Conservation (phyloP, 179 eudicot species). For the Amaranthus tricolor region DNA sequence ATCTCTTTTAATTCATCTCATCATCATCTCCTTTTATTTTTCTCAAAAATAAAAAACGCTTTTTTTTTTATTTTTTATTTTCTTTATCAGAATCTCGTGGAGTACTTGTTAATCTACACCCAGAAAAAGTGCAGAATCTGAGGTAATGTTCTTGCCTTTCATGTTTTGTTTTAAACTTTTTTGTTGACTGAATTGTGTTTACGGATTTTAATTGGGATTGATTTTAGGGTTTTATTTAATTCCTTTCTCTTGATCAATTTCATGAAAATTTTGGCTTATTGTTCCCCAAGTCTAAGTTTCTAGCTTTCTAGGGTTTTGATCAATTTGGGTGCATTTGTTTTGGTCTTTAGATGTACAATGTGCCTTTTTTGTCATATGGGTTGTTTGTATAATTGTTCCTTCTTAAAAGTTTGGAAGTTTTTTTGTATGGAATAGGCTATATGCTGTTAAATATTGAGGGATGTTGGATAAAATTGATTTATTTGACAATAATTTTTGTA, state of each 20-base stretch:
- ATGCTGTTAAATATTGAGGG: not conserved
- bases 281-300: constrained; percentile 1
- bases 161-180: not conserved
- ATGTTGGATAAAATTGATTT: not conserved
- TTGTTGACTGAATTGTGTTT: not conserved
- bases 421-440: not conserved
- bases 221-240: constrained; percentile 15
- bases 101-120: too few relatives aligned
- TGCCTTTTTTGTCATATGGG: constrained; percentile 10
- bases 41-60: too few relatives aligned
- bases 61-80: too few relatives aligned
- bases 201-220: not conserved
- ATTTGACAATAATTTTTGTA: not conserved
- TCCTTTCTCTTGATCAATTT: constrained; percentile 2
- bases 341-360: constrained; percentile 2
- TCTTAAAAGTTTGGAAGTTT: not conserved
- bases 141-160: constrained; percentile 12
- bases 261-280: not conserved
- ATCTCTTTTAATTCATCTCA: too few relatives aligned
- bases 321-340: not conserved
- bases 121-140: not conserved
- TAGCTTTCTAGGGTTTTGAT: constrained; percentile 18
- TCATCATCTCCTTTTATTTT: too few relatives aligned
- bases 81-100: too few relatives aligned
- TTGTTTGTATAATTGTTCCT: not conserved